Conservation (phyloP, 305 asterid genomes). For the Caryopteris hybrid region DNA sequence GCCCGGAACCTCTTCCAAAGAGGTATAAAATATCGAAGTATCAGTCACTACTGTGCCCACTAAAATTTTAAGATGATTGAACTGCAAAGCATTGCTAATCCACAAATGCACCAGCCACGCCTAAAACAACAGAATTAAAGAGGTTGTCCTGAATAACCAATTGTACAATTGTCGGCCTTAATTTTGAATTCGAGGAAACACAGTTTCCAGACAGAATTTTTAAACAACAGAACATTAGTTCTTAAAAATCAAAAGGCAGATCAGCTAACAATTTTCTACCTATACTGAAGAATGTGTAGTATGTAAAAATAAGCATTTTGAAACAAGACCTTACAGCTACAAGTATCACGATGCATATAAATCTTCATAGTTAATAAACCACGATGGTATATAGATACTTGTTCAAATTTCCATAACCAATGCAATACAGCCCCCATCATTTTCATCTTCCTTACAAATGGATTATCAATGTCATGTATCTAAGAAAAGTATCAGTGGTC, state of each 20-base stretch:
- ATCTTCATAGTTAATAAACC: background rate
- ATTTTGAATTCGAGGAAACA: background rate
- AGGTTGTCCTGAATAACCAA: background rate
- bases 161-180: background rate
- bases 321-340: too few species aligned
- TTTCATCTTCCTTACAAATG: background rate
- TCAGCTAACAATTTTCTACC: background rate
- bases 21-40: background rate
- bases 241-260: slow-evolving; percentile 9
- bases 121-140: background rate
- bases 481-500: background rate
- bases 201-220: background rate
- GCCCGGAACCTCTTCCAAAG: background rate
- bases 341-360: background rate
- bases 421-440: background rate
- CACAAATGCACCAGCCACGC: background rate
- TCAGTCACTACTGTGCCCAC: background rate
- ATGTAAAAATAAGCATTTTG: background rate
- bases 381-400: background rate
- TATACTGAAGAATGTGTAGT: background rate
- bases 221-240: slow-evolving; percentile 6
- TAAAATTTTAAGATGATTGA: background rate
- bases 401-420: background rate
- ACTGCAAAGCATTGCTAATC: slow-evolving; percentile 2
- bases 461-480: background rate